phyloP scores from a whole-genome alignment of 331 rosid genomes.

The Quercus lobata region DNA sequence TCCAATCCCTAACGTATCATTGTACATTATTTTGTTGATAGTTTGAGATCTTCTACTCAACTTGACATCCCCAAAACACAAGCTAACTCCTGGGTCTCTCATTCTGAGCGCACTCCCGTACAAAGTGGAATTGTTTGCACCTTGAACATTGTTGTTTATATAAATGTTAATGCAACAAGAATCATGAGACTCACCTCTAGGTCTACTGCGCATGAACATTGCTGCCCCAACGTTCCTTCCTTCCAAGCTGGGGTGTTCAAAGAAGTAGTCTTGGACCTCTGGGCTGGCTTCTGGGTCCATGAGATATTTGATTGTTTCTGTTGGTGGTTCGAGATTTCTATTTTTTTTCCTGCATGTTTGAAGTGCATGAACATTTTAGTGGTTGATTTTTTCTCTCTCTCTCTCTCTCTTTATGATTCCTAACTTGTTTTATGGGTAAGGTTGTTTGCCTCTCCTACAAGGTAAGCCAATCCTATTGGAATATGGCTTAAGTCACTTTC shows the following conservation, averaged over 20 bases:
- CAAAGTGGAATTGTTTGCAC: conserved; percentile 57
- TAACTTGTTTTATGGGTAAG: conserved; percentile 17
- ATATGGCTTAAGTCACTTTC: conserved; percentile 28
- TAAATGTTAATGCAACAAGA: conserved; percentile 77
- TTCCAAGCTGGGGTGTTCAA: conserved; percentile 40
- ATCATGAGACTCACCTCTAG: conserved; percentile 34
- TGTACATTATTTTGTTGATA: conserved; percentile 11
- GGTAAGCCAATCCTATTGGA: conserved; percentile 23
- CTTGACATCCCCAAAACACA: conserved; percentile 52
- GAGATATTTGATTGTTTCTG: background rate
- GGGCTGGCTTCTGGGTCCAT: conserved; percentile 32
- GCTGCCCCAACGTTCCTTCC: conserved; percentile 72
- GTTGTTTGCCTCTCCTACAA: conserved; percentile 32
- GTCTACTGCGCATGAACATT: conserved; percentile 36
- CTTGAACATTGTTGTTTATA: conserved; percentile 79
- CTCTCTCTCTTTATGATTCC: conserved; percentile 16
- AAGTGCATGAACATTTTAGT: background rate
- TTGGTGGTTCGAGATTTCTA: background rate
- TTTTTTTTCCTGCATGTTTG: background rate
- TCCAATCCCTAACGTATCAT: background rate
- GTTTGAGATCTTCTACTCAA: conserved; percentile 16
- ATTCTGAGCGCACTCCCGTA: conserved; percentile 53
- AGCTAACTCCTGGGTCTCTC: conserved; percentile 70
- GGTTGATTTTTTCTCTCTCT: background rate
- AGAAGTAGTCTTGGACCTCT: conserved; percentile 14